phyloP scores from a whole-genome alignment of 2,329 filamentous ascomycete species.

The Arthrocladium fulminans region DNA sequence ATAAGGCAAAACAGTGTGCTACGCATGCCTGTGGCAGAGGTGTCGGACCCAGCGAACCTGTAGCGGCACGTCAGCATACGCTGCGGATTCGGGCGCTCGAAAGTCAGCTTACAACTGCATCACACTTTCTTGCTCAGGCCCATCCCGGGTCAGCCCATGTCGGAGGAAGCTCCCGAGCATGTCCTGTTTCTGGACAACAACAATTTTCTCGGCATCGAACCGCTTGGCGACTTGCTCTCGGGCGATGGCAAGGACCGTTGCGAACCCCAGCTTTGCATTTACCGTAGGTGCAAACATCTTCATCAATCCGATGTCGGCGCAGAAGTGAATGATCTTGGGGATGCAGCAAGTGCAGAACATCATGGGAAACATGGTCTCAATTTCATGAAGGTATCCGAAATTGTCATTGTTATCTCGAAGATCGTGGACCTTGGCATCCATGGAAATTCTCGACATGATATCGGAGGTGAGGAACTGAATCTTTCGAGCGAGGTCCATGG shows the following conservation, averaged over 20 bases:
- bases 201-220: slow-evolving; percentile 8
- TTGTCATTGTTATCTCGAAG: slow-evolving; percentile 14
- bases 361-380: slow-evolving; percentile 14
- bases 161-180: slow-evolving; percentile 17
- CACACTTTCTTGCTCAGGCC: slow-evolving; percentile 13
- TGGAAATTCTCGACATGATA: slow-evolving; percentile 13
- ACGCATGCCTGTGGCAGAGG: slow-evolving; percentile 15
- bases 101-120: slow-evolving; percentile 10
- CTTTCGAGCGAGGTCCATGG: slow-evolving; percentile 13
- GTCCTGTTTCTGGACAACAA: slow-evolving; percentile 8
- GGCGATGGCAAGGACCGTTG: slow-evolving; percentile 12
- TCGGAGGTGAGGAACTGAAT: slow-evolving; percentile 16
- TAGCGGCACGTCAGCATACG: background rate
- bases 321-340: slow-evolving; percentile 9
- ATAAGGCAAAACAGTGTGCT: slow-evolving; percentile 14
- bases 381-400: slow-evolving; percentile 14
- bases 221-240: slow-evolving; percentile 12
- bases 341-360: slow-evolving; percentile 13
- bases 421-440: slow-evolving; percentile 13
- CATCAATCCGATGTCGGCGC: slow-evolving; percentile 11
- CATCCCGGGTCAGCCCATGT: slow-evolving; percentile 14
- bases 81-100: background rate
- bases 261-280: slow-evolving; percentile 12
- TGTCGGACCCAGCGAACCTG: slow-evolving; percentile 16
- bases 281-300: slow-evolving; percentile 9